These are phyloP conservation scores for Leishmania martiniquensis DNA, from an alignment of 208 protist species.

Conservation along the genomic window DNA sequence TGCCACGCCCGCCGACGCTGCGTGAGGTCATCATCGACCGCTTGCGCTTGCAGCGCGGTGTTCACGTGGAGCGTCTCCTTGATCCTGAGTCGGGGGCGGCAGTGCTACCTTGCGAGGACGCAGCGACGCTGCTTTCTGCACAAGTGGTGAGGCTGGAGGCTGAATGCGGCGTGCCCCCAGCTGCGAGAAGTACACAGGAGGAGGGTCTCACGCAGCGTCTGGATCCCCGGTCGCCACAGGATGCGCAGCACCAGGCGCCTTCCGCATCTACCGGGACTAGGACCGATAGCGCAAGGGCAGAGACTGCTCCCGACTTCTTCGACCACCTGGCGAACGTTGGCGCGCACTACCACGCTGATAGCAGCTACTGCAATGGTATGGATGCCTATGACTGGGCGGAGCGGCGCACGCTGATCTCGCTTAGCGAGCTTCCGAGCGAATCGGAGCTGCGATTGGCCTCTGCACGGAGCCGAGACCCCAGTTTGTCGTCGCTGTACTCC, in stretches of 20 bases:
- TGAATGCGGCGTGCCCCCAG: conserved; percentile 4
- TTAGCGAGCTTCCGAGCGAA: conserved; percentile 28
- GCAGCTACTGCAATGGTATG: conserved; percentile 24
- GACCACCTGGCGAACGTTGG: conserved; percentile 8
- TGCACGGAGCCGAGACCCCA: conserved; percentile 7
- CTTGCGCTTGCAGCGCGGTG: conserved; percentile 21
- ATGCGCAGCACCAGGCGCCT: neutral
- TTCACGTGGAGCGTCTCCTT: conserved; percentile 24
- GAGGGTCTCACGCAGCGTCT: conserved; percentile 21
- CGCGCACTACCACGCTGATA: neutral
- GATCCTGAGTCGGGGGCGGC: conserved; percentile 54
- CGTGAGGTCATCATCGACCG: conserved; percentile 12
- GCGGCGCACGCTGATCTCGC: conserved; percentile 25
- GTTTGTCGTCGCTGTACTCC: neutral
- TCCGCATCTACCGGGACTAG: neutral
- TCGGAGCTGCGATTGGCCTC: conserved; percentile 22
- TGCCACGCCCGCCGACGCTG: neutral
- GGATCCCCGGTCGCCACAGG: neutral
- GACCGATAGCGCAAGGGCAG: neutral
- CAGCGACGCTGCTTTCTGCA: conserved; percentile 21
- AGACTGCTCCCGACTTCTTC: conserved; percentile 5
- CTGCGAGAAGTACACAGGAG: neutral
- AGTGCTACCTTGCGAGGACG: conserved; percentile 59
- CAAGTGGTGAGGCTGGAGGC: conserved; percentile 11
- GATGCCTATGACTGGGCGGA: conserved; percentile 18